Base-by-base conservation (phyloP, 2,329 filamentous ascomycete species). In the Amylocarpus encephaloides region DNA sequence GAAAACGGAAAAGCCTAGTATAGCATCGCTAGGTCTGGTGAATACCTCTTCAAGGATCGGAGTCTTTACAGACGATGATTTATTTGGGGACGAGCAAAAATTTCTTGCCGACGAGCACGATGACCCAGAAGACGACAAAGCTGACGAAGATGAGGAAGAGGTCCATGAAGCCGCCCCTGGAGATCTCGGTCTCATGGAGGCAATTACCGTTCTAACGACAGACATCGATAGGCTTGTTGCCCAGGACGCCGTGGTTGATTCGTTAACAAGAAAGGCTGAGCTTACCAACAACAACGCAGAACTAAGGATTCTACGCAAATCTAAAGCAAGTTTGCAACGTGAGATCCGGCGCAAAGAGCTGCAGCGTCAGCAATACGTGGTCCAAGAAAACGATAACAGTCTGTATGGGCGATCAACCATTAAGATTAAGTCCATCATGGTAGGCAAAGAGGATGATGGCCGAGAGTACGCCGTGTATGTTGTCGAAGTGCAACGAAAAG, bases 381-480 rank as follows among this genome's bases (percentile, higher is more conserved):
- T 97, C 6, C 93, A 98, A 68, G 93, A 98, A 69, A 96, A 90
- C 64, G 94, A 98, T 66, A 98, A 95, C 67, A 95, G 90, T 67
- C 75, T 98, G 19, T 97, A 95, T 63, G 93, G 93, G 2, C 86
- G 92, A 15, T 92, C 93, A 2, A 88, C 83, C 0, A 82, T 97
- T 61, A 86, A 80, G 60, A 96, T 98, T 65, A 93, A 93, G 64
- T 88, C 88, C 0, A 91, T 95, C 48, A 89, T 95, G 70, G 88
- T 96, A 12, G 92, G 90, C 5, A 85, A 83, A 54, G 93, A 97
- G 58, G 86, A 92, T 26, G 91, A 96, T 61, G 92, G 92, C 6
- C 86, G 89, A 60, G 93, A 98, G 64, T 98, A 86, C 66, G 93
- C 92, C 7, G 75, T 96, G 53, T 98, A 96, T 67, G 83, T 95